Evolutionary conservation across 768 basidiomycete species (phyloP).

Genomic region (Goffeauzyma gilvescens): DNA sequence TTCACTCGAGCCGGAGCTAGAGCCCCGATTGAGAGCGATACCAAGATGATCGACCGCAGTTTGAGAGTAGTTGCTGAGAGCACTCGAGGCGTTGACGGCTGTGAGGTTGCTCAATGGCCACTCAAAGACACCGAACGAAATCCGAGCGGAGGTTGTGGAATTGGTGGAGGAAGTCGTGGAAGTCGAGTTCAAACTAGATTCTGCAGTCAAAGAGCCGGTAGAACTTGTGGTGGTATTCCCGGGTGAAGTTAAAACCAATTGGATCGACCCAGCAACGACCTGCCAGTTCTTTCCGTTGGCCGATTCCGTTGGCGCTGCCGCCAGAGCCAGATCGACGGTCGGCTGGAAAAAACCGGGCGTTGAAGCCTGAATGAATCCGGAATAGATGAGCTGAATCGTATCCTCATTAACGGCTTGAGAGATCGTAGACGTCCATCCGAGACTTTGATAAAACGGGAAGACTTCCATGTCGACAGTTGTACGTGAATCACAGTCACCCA

Average conservation of each 20-base stretch:
- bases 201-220: too few relatives aligned
- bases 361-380: conserved; percentile 61
- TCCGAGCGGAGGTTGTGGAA: conserved; percentile 15
- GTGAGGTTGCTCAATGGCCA: conserved; percentile 40
- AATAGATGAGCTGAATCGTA: conserved; percentile 47
- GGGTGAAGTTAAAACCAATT: too few relatives aligned
- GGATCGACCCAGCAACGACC: conserved; percentile 70
- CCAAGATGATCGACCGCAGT: conserved; percentile 54
- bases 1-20: conserved; percentile 6
- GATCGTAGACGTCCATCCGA: conserved; percentile 50
- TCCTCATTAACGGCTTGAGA: conserved; percentile 56
- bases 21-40: conserved; percentile 37
- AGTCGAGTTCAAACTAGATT: too few relatives aligned
- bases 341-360: conserved; percentile 46
- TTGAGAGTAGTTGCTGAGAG: conserved; percentile 49
- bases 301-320: conserved; percentile 43
- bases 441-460: conserved; percentile 50
- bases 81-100: conserved; percentile 43
- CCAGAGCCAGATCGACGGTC: conserved; percentile 57
- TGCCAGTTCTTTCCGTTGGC: conserved; percentile 53
- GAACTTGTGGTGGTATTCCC: too few relatives aligned
- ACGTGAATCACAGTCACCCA: conserved; percentile 60
- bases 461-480: conserved; percentile 68
- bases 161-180: conserved; percentile 17
- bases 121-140: conserved; percentile 72